These are phyloP conservation scores for Coemansia sp. DNA, from an alignment of 371 early-diverging fungal species.

Conservation along the genomic window DNA sequence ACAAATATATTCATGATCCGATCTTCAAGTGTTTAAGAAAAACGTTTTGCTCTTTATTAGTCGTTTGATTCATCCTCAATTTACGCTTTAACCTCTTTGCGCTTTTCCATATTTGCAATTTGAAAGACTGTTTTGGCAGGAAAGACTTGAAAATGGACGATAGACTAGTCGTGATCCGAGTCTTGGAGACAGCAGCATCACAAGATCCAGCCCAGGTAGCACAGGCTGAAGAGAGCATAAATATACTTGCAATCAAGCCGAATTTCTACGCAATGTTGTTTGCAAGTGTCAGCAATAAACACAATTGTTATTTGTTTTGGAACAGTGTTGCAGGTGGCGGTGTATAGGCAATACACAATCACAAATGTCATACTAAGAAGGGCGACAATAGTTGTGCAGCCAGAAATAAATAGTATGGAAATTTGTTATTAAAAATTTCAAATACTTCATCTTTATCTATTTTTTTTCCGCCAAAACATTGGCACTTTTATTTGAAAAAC, in stretches of 20 bases:
- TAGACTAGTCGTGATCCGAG: slow-evolving; percentile 15
- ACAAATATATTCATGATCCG: not conserved
- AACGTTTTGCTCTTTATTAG: too few relatives aligned
- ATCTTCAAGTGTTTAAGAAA: not conserved
- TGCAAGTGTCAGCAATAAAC: slow-evolving; percentile 12
- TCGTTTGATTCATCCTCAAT: not conserved
- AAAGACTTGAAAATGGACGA: slow-evolving; percentile 11
- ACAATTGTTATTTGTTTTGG: not conserved
- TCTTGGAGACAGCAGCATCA: slow-evolving; percentile 5
- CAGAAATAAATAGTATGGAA: too few relatives aligned
- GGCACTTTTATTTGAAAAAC: too few relatives aligned
- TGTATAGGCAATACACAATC: too few relatives aligned
- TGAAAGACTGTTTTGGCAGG: not conserved
- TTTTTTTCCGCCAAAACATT: too few relatives aligned
- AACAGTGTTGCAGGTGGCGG: too few relatives aligned
- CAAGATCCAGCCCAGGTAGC: slow-evolving; percentile 64
- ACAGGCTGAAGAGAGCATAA: slow-evolving; percentile 69
- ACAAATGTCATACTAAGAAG: too few relatives aligned
- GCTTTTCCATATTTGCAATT: not conserved
- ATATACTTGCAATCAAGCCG: slow-evolving; percentile 72
- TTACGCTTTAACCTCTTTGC: not conserved
- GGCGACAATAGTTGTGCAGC: too few relatives aligned
- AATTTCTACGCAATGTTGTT: slow-evolving; percentile 73
- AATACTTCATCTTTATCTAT: too few relatives aligned
- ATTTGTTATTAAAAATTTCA: too few relatives aligned